Base-by-base conservation (phyloP, 1,284 basidiomycete species). In the Apiotrichum veenhuisii region DNA sequence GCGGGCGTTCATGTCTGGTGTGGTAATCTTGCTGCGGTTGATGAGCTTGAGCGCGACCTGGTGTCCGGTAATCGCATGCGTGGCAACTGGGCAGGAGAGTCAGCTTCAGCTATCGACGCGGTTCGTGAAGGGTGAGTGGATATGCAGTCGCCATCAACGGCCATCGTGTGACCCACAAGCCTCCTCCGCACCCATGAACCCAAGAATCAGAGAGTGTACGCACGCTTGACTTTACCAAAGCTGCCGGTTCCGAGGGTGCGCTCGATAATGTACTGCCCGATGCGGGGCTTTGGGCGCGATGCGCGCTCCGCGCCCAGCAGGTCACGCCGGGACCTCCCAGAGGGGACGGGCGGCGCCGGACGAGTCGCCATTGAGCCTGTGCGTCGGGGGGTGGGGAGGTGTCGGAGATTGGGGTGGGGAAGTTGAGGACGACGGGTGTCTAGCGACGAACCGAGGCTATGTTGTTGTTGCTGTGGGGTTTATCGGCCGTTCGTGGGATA, bases 11-110 rank as follows among this genome's bases (percentile, higher is more conserved):
- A 91, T 95, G 78, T 92, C 90, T 66, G 91, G 88, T 62, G 87
- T 85, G 63, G 88, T 87, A 59, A 98, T 97, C 69, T 91, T 92
- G 57, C 89, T 88, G 73, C 95, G 92, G 59, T 91, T 92, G 69
- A 98, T 92, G 72, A 91, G 92, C 81, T 98, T 98, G 88, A 98
- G 92, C 4, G 95, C 95, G 43, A 98, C 95, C 66, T 87, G 87
- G 72, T 97, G 91, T 0, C 93, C 92, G 0, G 95, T 98, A 64
- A 97, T 84, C 43, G 89, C 89, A 75, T 98, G 95, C 15, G 86
- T 86, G 34, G 92, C 95, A 82, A 95, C 92, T 97, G 75, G 12
- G n/a, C n/a, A n/a, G n/a, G 12, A 17, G 20, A 9, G 52, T 54
- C 23, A 62, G 50, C 20, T 11, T 38, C n/a, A n/a, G 41, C 41